A percentile compares a stretch with the other conserved stretches of the same genome.
These are phyloP conservation scores for Irpex rosettiformis DNA, from an alignment of 1,284 basidiomycete genomes.

Conservation along the genomic window DNA sequence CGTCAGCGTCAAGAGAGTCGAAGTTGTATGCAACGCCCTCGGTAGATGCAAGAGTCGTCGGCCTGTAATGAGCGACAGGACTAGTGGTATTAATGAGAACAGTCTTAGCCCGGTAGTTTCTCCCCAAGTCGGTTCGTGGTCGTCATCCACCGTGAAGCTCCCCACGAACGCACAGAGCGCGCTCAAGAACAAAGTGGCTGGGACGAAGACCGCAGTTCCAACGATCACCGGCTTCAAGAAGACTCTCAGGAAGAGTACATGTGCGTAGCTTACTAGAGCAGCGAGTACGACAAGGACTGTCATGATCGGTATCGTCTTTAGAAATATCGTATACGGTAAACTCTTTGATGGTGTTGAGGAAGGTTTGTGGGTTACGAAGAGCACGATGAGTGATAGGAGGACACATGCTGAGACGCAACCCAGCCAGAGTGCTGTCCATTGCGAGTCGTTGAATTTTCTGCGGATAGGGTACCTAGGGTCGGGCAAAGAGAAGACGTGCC, in stretches of 20 bases:
- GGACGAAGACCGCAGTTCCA: conserved; percentile 76
- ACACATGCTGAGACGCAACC: conserved; percentile 54
- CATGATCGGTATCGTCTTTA: conserved; percentile 84
- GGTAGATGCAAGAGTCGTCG: conserved; percentile 69
- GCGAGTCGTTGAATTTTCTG: conserved; percentile 66
- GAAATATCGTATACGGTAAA: conserved; percentile 69
- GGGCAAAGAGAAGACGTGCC: conserved; percentile 65
- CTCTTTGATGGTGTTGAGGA: conserved; percentile 33
- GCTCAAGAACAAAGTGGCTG: conserved; percentile 76
- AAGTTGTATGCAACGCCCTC: conserved; percentile 64
- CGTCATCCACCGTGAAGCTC: conserved; percentile 82
- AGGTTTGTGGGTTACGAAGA: conserved; percentile 49
- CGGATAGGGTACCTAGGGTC: conserved; percentile 65
- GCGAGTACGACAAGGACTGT: conserved; percentile 75
- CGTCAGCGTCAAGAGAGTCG: conserved; percentile 77
- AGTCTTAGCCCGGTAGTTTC: conserved; percentile 83
- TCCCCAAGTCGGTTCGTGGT: conserved; percentile 70
- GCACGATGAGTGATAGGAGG: conserved; percentile 58
- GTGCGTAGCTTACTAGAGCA: conserved; percentile 69
- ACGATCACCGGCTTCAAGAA: conserved; percentile 83
- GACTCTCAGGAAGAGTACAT: conserved; percentile 73
- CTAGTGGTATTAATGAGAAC: conserved; percentile 74
- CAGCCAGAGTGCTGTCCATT: conserved; percentile 70
- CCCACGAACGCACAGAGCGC: conserved; percentile 87
- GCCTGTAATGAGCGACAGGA: conserved; percentile 67